Base-by-base conservation (phyloP, 768 basidiomycete genomes). In the Suillus paluster region DNA sequence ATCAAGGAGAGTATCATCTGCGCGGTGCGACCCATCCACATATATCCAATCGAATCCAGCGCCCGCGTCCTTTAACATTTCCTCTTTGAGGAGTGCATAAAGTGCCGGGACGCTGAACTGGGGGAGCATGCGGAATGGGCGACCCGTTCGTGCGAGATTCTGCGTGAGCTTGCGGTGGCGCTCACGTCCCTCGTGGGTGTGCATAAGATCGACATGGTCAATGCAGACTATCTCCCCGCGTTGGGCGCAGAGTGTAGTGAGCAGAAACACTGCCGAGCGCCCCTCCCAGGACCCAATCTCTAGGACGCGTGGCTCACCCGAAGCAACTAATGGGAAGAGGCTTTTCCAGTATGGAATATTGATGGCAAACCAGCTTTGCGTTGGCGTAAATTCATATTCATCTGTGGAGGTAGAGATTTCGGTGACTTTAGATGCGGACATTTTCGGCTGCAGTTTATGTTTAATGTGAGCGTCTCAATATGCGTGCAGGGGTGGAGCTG, bases 281-380 rank as follows among this genome's bases (percentile, higher is more conserved):
- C 85, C 86, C 70, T 86, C 86, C 84, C 84, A 87, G 19, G 83
- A 84, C 9, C 86, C 85, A 17, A 87, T 83, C 68, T 86, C 86
- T 15, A 86, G 80, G 2, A 74, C 79, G 19, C 84, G 79, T 12
- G 86, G 84, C 1, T 67, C 65, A 12, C 72, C 46, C 17, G 81
- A 72, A 1, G 34, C 33, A 59, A 85, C 67, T 34, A 77, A 70
- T 12, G 75, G 71, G 59, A 85, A 78, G 41, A 83, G 73, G 14
- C 60, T n/a, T 23, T 65, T 70, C 84, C 86, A 86, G 5, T 69
- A 67, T 1, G 76, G 68, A 53, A 78, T 71, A 57, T 86, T 77
- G 68, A 66, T 72, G 1, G 81, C 80, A 66, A 86, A 83, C 86
- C 85, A 86, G 63, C 86, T 85, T 70, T 87, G 85, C 0, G 80